These are phyloP conservation scores for Lactarius psammicola DNA, from an alignment of 768 basidiomycete genomes.

Conservation along the genomic window DNA sequence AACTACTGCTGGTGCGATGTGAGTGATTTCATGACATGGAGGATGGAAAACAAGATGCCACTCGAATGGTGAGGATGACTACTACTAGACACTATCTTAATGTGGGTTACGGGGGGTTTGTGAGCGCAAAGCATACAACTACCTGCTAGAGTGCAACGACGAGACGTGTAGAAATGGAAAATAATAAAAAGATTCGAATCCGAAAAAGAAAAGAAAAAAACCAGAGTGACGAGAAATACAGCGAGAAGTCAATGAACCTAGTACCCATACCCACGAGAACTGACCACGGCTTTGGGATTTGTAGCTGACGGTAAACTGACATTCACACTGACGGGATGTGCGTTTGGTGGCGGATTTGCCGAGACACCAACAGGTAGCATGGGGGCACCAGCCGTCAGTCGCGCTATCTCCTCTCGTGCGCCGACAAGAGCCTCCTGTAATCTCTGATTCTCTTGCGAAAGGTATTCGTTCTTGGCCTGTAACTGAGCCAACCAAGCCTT, in stretches of 20 bases:
- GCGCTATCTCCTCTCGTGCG: constrained; percentile 88
- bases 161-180: constrained; percentile 22
- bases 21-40: constrained; percentile 24
- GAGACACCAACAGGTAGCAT: constrained; percentile 16
- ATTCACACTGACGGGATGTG: constrained; percentile 28
- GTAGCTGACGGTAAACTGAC: constrained; percentile 23
- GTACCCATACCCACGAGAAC: constrained; percentile 28
- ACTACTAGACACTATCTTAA: constrained; percentile 28
- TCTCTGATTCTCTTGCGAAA: constrained; percentile 93
- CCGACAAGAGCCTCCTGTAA: constrained; percentile 82
- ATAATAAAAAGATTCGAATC: constrained; percentile 25
- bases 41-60: neutral
- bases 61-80: constrained; percentile 15
- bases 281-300: constrained; percentile 11
- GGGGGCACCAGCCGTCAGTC: constrained; percentile 53
- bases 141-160: constrained; percentile 18
- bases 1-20: constrained; percentile 14
- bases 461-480: constrained; percentile 90
- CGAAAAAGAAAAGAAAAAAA: constrained; percentile 3
- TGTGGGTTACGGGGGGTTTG: constrained; percentile 11
- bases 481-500: constrained; percentile 95
- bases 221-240: neutral
- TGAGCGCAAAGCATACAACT: constrained; percentile 27
- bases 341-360: constrained; percentile 14
- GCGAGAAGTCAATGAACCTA: constrained; percentile 1